phyloP scores from a whole-genome alignment of 768 basidiomycete species.

The Xerocomus brunneocitrinus region DNA sequence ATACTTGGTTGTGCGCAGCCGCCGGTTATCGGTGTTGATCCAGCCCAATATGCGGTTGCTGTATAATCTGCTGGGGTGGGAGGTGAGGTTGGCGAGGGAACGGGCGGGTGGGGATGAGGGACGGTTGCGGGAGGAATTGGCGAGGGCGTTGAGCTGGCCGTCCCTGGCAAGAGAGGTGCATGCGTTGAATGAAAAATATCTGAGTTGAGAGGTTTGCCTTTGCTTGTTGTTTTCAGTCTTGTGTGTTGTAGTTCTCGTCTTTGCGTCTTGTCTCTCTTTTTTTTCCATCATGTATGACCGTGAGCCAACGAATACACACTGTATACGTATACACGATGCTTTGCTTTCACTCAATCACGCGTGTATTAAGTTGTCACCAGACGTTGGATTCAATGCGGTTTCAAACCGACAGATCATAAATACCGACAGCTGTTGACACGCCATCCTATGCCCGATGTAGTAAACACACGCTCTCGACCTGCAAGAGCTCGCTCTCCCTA shows the following conservation, averaged over 20 bases:
- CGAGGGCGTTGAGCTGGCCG: constrained; percentile 75
- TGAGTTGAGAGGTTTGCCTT: constrained; percentile 31
- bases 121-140: constrained; percentile 53
- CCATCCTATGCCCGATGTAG: constrained; percentile 11
- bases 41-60: constrained; percentile 96
- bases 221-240: not conserved
- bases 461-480: constrained; percentile 20
- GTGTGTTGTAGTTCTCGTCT: not conserved
- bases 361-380: too few species aligned
- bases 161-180: constrained; percentile 84
- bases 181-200: constrained; percentile 80
- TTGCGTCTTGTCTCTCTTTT: not conserved
- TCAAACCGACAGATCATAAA: too few species aligned
- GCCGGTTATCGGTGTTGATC: constrained; percentile 84
- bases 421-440: too few species aligned
- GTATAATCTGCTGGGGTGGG: constrained; percentile 94
- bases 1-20: constrained; percentile 87
- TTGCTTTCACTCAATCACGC: too few species aligned
- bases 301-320: not conserved
- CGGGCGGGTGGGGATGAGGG: constrained; percentile 51
- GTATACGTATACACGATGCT: too few species aligned
- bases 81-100: constrained; percentile 82
- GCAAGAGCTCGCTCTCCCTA: constrained; percentile 21
- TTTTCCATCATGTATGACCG: not conserved
- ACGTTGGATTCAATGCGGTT: too few species aligned